These are phyloP conservation scores for Candida glaebosa DNA, from an alignment of 805 yeast genomes.

Conservation along the genomic window DNA sequence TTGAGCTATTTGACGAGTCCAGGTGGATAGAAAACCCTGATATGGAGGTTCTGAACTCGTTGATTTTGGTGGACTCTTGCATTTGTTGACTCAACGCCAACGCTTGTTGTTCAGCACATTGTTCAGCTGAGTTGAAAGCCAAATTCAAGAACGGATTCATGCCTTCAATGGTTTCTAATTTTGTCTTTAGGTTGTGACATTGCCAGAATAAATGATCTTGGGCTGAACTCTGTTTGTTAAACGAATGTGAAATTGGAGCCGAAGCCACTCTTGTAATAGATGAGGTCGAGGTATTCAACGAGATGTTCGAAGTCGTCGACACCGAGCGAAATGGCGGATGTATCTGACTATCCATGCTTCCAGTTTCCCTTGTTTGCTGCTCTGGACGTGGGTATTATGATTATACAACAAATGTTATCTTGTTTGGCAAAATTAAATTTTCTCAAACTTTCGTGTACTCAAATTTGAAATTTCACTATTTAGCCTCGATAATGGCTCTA, in stretches of 20 bases:
- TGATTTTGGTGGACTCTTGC: slow-evolving; percentile 18
- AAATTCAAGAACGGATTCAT: slow-evolving; percentile 63
- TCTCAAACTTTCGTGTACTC: not conserved
- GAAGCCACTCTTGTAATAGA: slow-evolving; percentile 38
- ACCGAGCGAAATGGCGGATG: slow-evolving; percentile 32
- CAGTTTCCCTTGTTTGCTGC: not conserved
- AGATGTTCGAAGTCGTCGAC: slow-evolving; percentile 29
- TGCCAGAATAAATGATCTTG: slow-evolving; percentile 69
- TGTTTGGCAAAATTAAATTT: not conserved
- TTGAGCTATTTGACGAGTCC: slow-evolving; percentile 2
- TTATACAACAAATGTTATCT: not conserved
- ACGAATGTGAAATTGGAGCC: slow-evolving; percentile 47
- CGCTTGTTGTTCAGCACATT: slow-evolving; percentile 71
- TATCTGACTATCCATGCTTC: slow-evolving; percentile 3
- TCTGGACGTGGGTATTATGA: not conserved
- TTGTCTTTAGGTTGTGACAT: slow-evolving; percentile 51
- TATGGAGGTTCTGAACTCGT: slow-evolving; percentile 31
- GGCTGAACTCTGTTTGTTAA: slow-evolving; percentile 62
- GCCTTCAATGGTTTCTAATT: slow-evolving; percentile 59
- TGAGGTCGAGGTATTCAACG: slow-evolving; percentile 28
- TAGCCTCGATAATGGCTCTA: too few relatives aligned
- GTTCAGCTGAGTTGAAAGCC: slow-evolving; percentile 66
- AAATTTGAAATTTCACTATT: too few relatives aligned
- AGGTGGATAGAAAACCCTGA: slow-evolving; percentile 1
- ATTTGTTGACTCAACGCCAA: slow-evolving; percentile 41